Conservation (phyloP, 2,329 filamentous ascomycete species). For the Plectosphaerella plurivora region DNA sequence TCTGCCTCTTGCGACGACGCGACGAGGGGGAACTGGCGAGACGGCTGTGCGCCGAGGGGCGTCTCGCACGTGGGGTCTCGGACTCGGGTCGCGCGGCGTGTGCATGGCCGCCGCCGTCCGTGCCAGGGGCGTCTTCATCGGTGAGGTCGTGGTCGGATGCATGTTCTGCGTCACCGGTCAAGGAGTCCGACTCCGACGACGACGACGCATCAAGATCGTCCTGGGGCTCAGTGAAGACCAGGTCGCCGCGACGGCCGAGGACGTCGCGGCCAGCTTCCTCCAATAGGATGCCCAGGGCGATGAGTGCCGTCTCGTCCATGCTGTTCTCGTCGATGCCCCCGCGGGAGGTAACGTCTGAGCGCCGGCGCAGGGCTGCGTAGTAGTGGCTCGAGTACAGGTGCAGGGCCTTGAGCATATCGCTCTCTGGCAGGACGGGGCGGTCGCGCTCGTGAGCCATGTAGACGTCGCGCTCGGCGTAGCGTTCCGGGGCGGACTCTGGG, state of each 20-base stretch:
- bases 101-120: too few relatives aligned
- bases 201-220: slow-evolving; percentile 11
- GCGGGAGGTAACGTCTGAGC: slow-evolving; percentile 9
- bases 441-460: slow-evolving; percentile 61
- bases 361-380: slow-evolving; percentile 43
- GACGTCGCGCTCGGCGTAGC: slow-evolving; percentile 67
- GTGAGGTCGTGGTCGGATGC: not conserved
- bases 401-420: slow-evolving; percentile 64
- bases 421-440: slow-evolving; percentile 57
- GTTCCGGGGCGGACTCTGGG: slow-evolving; percentile 56
- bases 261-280: slow-evolving; percentile 63
- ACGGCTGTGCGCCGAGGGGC: not conserved
- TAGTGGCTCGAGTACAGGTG: slow-evolving; percentile 66
- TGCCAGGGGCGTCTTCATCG: too few relatives aligned
- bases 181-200: too few relatives aligned
- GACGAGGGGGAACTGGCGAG: not conserved
- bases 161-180: too few relatives aligned
- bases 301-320: slow-evolving; percentile 74
- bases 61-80: not conserved
- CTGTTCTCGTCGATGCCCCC: slow-evolving; percentile 46
- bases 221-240: slow-evolving; percentile 64
- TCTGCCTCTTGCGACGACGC: slow-evolving; percentile 7
- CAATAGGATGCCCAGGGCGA: slow-evolving; percentile 70
- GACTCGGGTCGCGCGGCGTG: too few relatives aligned
- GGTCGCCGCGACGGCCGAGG: slow-evolving; percentile 61